Percentiles rank a stretch among this genome's conserved stretches.
Evolutionary conservation across 805 yeast species (phyloP).

Genomic region (Clavispora fructus): DNA sequence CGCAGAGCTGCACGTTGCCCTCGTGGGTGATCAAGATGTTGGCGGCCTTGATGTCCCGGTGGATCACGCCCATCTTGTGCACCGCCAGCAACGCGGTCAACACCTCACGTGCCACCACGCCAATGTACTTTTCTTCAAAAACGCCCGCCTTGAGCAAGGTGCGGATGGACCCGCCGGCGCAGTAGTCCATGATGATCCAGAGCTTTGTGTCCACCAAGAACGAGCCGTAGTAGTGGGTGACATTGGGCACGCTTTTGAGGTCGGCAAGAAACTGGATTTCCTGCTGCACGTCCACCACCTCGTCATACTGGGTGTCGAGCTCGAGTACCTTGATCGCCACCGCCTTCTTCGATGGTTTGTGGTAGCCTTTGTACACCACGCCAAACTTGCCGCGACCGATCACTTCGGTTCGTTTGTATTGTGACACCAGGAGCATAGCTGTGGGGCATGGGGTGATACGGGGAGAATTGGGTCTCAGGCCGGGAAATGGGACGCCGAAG

Average conservation of each 20-base stretch:
- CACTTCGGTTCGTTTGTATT: slow-evolving; percentile 76
- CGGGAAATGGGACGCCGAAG: no score
- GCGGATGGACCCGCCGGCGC: slow-evolving; percentile 94
- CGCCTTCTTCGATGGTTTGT: slow-evolving; percentile 62
- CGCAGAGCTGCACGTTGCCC: slow-evolving; percentile 89
- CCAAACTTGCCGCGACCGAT: slow-evolving; percentile 98
- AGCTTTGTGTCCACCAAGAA: slow-evolving; percentile 81
- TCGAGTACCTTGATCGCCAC: slow-evolving; percentile 93
- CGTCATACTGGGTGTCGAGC: slow-evolving; percentile 89
- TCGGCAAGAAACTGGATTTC: slow-evolving; percentile 85
- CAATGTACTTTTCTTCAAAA: slow-evolving; percentile 77
- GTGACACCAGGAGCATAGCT: slow-evolving; percentile 9
- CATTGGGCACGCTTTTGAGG: slow-evolving; percentile 80
- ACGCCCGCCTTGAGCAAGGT: slow-evolving; percentile 82
- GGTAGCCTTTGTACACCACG: slow-evolving; percentile 84
- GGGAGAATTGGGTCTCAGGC: not conserved
- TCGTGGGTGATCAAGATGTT: slow-evolving; percentile 84
- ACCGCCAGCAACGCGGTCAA: slow-evolving; percentile 73
- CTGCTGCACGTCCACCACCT: slow-evolving; percentile 88
- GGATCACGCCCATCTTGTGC: slow-evolving; percentile 87
- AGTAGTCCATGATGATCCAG: slow-evolving; percentile 97
- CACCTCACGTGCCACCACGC: slow-evolving; percentile 81
- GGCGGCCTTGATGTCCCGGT: slow-evolving; percentile 95
- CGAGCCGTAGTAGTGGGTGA: slow-evolving; percentile 88
- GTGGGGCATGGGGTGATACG: not conserved